Evolutionary conservation across 2,329 filamentous ascomycete species (phyloP), one percentile per base, ranked within the genome.

Genomic region (Scleromitrula shiraiana): DNA sequence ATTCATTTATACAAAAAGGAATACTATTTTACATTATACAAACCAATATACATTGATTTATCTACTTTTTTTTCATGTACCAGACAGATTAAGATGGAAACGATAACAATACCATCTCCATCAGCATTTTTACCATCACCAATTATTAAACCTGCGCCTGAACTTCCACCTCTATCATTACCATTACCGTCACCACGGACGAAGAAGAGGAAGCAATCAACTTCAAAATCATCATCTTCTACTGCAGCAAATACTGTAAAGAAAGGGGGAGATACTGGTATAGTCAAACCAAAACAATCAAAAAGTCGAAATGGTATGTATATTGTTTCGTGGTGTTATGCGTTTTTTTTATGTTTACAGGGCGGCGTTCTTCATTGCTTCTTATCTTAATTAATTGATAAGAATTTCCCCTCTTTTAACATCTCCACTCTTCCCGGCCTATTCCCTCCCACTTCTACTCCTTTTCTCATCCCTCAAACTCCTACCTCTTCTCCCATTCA

Each of bases 261-360:
- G 51, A 50, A 64, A 60, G 65, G 62, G n/a, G 38, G 10, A 22
- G 17, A 23, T n/a, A 14, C 20, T 44, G 66, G 62, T 24, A 63
- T 71, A 46, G 66, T 67, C 36, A 86, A 83, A 61, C 77, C 79
- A 24, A 87, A 85, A 62, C 82, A 85, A 67, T 83, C 81, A 51
- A 87, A 87, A 66, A 85, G 82, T 67, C 79, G 83, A 57, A 85
- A 86, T 70, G 83, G 82, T 85, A 78, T 59, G 74, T 67, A 48
- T 46, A 27, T 32, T 40, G 39, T 50, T 42, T 44, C 24, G n/a
- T n/a, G n/a, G n/a, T n/a, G n/a, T n/a, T n/a, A n/a, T n/a, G n/a
- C n/a, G n/a, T n/a, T n/a, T n/a, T n/a, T n/a, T n/a, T n/a, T n/a
- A n/a, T n/a, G n/a, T n/a, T n/a, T n/a, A n/a, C n/a, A n/a, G n/a